Percentiles rank a stretch among this genome's conserved stretches.
Conservation (phyloP, 2,329 filamentous ascomycete species). For the Aspergillus calidoustus region DNA sequence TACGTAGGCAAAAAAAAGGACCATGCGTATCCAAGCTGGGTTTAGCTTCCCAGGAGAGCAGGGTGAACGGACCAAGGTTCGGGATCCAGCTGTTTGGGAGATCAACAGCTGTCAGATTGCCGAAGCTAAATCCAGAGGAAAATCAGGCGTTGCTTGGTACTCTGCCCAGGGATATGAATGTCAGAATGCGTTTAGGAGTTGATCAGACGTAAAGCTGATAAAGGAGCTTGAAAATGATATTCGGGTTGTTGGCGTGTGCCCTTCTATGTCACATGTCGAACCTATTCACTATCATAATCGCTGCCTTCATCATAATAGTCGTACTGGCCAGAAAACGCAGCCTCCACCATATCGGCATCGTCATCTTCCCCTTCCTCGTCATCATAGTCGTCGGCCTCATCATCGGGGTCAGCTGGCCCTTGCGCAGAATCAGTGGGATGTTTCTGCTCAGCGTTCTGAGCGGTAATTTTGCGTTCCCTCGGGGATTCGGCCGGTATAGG, state of each 20-base stretch:
- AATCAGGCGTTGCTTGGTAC: neutral
- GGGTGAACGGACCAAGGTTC: neutral
- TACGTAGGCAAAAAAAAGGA: neutral
- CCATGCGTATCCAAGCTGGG: conserved; percentile 7
- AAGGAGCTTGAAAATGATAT: conserved; percentile 13
- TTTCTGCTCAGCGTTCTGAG: conserved; percentile 18
- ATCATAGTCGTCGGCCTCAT: conserved; percentile 38
- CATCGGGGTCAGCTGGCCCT: conserved; percentile 29
- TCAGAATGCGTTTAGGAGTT: conserved; percentile 1
- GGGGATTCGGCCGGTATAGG: conserved; percentile 7
- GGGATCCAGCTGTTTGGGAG: neutral
- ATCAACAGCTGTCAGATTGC: neutral
- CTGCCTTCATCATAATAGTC: conserved; percentile 39
- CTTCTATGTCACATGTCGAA: conserved; percentile 14
- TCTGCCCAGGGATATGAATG: conserved; percentile 9
- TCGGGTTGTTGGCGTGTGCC: neutral
- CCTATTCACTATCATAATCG: conserved; percentile 39
- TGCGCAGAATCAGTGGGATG: conserved; percentile 30
- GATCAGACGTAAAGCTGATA: neutral
- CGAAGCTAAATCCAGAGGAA: conserved; percentile 5
- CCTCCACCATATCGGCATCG: conserved; percentile 38
- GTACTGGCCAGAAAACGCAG: conserved; percentile 45
- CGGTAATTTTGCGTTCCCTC: conserved; percentile 8
- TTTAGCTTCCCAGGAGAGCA: conserved; percentile 1
- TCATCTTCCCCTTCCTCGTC: conserved; percentile 41